Base-by-base conservation (phyloP, 257 asterid genomes). In the Forsythia viridissima region DNA sequence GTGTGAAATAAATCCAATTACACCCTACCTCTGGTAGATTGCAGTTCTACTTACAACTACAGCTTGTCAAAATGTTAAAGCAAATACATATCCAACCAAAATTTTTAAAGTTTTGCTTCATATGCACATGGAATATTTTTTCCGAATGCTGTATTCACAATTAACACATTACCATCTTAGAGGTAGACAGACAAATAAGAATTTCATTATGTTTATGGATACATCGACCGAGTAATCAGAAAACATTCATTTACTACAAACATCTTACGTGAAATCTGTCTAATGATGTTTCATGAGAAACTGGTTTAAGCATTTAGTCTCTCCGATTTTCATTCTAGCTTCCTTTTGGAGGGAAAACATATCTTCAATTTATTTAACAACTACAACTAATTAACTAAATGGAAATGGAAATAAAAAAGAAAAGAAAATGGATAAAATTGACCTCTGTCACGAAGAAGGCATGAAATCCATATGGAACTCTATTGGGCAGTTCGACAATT, bases 391-490 rank as follows among this genome's bases (percentile, higher is more conserved):
- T 24, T 24, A 3, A 72, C 18, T 44, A 20, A 16, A 20, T 21
- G 72, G 5, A 74, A 63, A 44, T 9, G 63, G n/a, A 11, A 44
- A 37, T 5, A 46, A 43, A 46, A 16, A 6, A 36, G 24, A 66
- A 67, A 36, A 37, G 34, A 52, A 66, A 24, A 13, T 15, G 34
- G 59, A 72, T 63, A 65, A 63, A 80, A 90, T 46, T 61, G 68
- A 91, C 98, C 98, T 93, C 98, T 7, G 93, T 88, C 78, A 94
- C 97, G 51, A 94, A 94, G 82, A 94, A 92, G 80, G 98, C 98
- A 81, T 94, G 98, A 86, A 94, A 94, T n/a, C 98, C 98, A 66
- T 91, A 94, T 8, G 98, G 98, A 79, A 94, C 98, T 84, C 98
- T 81, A 63, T 76, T 87, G 39, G 98, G 98, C 37, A 94, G 87